Evolutionary conservation across 768 basidiomycete genomes (phyloP).

Genomic region (Sarcodon sp.): DNA sequence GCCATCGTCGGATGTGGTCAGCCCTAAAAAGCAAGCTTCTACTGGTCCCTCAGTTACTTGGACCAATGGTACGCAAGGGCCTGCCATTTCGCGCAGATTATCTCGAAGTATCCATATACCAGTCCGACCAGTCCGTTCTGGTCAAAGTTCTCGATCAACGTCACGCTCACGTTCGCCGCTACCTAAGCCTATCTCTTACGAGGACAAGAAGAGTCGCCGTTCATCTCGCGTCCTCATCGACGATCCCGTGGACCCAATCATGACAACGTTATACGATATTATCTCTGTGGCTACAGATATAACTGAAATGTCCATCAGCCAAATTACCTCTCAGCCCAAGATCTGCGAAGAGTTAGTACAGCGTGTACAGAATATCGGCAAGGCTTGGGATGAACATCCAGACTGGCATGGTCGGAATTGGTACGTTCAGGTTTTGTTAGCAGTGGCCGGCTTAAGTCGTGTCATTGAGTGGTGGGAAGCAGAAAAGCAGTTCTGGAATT

Average conservation of each 20-base stretch:
- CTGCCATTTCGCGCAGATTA: conserved; percentile 54
- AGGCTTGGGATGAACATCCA: conserved; percentile 94
- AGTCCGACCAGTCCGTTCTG: conserved; percentile 50
- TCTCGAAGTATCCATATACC: conserved; percentile 78
- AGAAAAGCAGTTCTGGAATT: conserved; percentile 99
- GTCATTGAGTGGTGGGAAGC: conserved; percentile 99
- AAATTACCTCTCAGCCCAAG: conserved; percentile 79
- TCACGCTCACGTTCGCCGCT: conserved; percentile 92
- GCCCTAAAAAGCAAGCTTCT: conserved; percentile 47
- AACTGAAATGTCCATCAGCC: conserved; percentile 75
- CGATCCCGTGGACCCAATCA: conserved; percentile 81
- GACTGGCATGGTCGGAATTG: conserved; percentile 97
- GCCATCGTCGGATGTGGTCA: conserved; percentile 49
- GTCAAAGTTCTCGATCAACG: conserved; percentile 83
- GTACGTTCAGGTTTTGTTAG: conserved; percentile 95
- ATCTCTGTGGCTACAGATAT: conserved; percentile 92
- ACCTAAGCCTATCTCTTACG: conserved; percentile 49
- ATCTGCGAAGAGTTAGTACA: conserved; percentile 79
- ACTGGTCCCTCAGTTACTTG: conserved; percentile 38
- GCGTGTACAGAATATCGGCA: conserved; percentile 83
- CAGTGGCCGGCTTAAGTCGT: conserved; percentile 89
- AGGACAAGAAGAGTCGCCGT: conserved; percentile 51
- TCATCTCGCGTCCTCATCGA: conserved; percentile 77
- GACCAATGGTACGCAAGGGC: conserved; percentile 19
- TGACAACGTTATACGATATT: conserved; percentile 82